Evolutionary conservation across 2,329 filamentous ascomycete genomes (phyloP).

Genomic region (Dendrostoma leiphaemia): DNA sequence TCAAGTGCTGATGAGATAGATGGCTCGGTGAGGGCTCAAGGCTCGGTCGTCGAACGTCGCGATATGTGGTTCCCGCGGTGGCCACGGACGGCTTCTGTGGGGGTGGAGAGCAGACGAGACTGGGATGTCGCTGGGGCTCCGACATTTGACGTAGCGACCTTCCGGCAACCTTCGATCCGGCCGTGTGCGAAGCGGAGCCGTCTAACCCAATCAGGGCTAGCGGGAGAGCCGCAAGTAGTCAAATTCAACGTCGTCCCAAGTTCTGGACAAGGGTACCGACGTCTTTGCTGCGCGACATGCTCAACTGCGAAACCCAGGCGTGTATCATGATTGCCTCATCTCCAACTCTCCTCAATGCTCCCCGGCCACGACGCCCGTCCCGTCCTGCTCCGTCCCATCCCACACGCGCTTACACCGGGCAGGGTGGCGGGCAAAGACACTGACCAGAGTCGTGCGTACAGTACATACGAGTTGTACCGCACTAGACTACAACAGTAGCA

Average conservation of each 20-base stretch:
- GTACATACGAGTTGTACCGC: too few species aligned
- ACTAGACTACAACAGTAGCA: not conserved
- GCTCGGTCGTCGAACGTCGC: not conserved
- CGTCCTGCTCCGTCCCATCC: not conserved
- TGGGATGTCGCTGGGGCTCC: not conserved
- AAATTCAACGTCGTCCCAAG: constrained; percentile 19
- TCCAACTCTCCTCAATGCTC: constrained; percentile 29
- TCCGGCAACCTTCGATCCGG: constrained; percentile 10
- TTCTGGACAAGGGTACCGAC: constrained; percentile 6
- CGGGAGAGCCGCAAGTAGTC: constrained; percentile 14
- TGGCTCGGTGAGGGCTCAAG: too few species aligned
- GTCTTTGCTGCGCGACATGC: not conserved
- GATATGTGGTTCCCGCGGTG: not conserved
- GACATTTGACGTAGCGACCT: constrained; percentile 11
- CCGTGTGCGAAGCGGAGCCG: not conserved
- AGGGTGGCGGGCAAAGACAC: too few species aligned
- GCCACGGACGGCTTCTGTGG: not conserved
- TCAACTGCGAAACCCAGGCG: constrained; percentile 29
- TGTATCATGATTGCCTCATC: constrained; percentile 36
- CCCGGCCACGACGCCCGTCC: not conserved
- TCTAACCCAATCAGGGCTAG: constrained; percentile 1
- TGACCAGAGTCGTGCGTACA: too few species aligned
- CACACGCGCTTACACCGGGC: not conserved
- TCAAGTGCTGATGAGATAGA: too few species aligned
- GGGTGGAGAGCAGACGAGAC: constrained; percentile 4